A percentile compares a stretch with the other conserved stretches of the same genome.
Evolutionary conservation across 2,329 filamentous ascomycete species (phyloP).

Genomic region (Aureobasidium subglaciale): DNA sequence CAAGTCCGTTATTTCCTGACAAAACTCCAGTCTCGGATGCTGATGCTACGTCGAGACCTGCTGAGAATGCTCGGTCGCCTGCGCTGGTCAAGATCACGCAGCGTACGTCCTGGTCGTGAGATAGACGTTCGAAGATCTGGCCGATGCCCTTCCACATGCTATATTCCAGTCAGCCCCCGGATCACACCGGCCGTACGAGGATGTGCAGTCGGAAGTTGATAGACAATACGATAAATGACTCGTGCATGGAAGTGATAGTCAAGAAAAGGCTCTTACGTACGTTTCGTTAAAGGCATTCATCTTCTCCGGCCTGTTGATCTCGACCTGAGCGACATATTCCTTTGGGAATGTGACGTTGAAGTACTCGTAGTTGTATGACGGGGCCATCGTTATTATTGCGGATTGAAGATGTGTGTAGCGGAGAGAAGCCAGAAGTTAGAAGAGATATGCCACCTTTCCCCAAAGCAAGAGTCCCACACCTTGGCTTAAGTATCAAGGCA

Average conservation of each 20-base stretch:
- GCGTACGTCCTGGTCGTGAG: slow-evolving; percentile 63
- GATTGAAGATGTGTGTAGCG: not conserved
- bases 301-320: slow-evolving; percentile 82
- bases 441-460: not conserved
- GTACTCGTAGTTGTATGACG: slow-evolving; percentile 49
- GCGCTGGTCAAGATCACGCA: slow-evolving; percentile 72
- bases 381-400: slow-evolving; percentile 1
- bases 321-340: slow-evolving; percentile 75
- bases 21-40: slow-evolving; percentile 13
- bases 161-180: not conserved
- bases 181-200: not conserved
- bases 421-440: too few relatives aligned
- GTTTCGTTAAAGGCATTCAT: slow-evolving; percentile 77
- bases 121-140: slow-evolving; percentile 64
- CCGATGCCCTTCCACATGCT: slow-evolving; percentile 82
- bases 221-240: not conserved
- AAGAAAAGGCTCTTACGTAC: slow-evolving; percentile 32
- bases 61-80: slow-evolving; percentile 76
- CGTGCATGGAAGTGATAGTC: not conserved
- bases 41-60: slow-evolving; percentile 66
- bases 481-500: not conserved
- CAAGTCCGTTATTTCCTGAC: slow-evolving; percentile 9
- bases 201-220: not conserved
- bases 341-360: slow-evolving; percentile 67
- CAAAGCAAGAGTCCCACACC: not conserved